Conservation (phyloP, 352 stramenopile species). For the Phytophthora pinifolia region DNA sequence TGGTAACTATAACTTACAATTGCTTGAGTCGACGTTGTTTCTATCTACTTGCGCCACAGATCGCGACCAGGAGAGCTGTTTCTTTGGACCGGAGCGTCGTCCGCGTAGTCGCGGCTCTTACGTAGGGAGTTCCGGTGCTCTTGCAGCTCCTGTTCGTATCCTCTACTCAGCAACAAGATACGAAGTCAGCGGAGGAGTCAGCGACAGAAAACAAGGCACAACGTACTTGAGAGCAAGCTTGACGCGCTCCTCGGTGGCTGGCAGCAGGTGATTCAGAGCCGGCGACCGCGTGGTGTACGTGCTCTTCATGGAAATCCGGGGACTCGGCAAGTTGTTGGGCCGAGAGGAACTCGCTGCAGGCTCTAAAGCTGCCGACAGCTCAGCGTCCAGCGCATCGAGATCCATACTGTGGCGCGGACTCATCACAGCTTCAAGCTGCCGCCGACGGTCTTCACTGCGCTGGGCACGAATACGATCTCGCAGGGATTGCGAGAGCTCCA, state of each 20-base stretch:
- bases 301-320: constrained; percentile 57
- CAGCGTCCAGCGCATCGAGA: constrained; percentile 19
- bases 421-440: constrained; percentile 43
- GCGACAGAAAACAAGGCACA: neutral
- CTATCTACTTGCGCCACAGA: constrained; percentile 23
- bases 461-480: constrained; percentile 53
- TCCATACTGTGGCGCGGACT: constrained; percentile 35
- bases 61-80: constrained; percentile 11
- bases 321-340: constrained; percentile 30
- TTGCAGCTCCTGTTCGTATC: constrained; percentile 47
- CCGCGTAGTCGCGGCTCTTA: neutral
- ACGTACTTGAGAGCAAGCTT: constrained; percentile 51
- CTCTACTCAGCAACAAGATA: constrained; percentile 20
- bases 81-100: constrained; percentile 1
- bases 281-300: constrained; percentile 67
- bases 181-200: neutral
- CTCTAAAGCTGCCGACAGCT: constrained; percentile 10
- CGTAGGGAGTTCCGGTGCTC: constrained; percentile 21
- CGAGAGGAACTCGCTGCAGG: constrained; percentile 1
- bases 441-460: constrained; percentile 39
- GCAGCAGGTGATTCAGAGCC: constrained; percentile 61
- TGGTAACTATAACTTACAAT: constrained; percentile 23
- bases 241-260: constrained; percentile 61
- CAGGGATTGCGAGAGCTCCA: constrained; percentile 68
- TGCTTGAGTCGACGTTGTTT: neutral